Base-by-base conservation (phyloP, 1,284 basidiomycete genomes). In the Albatrellus sp. region DNA sequence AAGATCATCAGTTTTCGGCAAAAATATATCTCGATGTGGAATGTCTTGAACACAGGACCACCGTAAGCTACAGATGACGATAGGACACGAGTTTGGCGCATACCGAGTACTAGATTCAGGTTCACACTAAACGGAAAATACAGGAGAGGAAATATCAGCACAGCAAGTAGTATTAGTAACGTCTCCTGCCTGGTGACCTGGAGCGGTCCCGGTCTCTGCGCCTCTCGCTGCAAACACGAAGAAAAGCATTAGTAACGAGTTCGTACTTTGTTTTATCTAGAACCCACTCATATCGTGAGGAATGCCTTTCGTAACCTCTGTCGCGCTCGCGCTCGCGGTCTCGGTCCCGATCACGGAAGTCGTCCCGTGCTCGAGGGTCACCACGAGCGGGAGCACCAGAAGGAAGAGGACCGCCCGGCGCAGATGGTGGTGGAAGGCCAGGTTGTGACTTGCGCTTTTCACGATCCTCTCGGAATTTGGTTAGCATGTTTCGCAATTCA, bases 401-500 rank as follows among this genome's bases (percentile, higher is more conserved):
- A 38, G 63, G 61, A 3, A 7, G 24, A 4, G 62, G 50, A 28
- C 65, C 59, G 29, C 56, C 53, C 37, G 63, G 54, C 32, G 57
- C 52, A 11, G 54, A 52, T 5, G 55, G 46, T 4, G 58, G 55
- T 7, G 61, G 54, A 41, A 64, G 50, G 9, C 59, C 60, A 34
- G 72, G 67, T 37, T 76, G 69, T 32, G 64, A 71, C 62, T 86
- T 85, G 48, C 84, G 80, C 60, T 88, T 86, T 64, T 90, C 85
- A 45, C 89, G 78, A 47, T 90, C 84, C 60, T 90, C 88, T 52
- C 80, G 80, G 64, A 92, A 94, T 60, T 89, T 87, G 43, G 70
- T 63, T 49, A 98, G 75, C 75, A 96, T 86, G 67, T 94, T 91
- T 46, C 96, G 85, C 51, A 99, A 71, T 65, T 98, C 92, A 61